phyloP scores from a whole-genome alignment of 805 yeast genomes.

The Zygoascus tannicola region DNA sequence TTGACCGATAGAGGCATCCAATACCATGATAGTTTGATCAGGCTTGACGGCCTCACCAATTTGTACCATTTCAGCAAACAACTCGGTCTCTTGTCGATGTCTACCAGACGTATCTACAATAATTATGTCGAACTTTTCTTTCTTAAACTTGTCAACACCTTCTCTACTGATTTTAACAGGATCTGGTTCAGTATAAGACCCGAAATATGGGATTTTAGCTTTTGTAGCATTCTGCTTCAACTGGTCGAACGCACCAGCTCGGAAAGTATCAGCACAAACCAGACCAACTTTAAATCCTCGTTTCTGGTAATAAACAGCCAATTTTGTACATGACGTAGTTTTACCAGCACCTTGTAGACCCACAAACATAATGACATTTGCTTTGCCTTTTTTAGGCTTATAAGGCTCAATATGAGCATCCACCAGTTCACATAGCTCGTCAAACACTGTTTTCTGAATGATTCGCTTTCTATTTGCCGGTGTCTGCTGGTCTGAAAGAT shows the following conservation, averaged over 20 bases:
- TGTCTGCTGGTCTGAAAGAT: slow-evolving; percentile 42
- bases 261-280: slow-evolving; percentile 97
- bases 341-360: slow-evolving; percentile 99
- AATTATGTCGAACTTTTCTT: slow-evolving; percentile 84
- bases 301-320: slow-evolving; percentile 89
- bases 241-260: slow-evolving; percentile 99
- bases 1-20: slow-evolving; percentile 96
- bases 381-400: slow-evolving; percentile 76
- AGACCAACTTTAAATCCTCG: slow-evolving; percentile 91
- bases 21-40: slow-evolving; percentile 94
- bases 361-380: slow-evolving; percentile 89
- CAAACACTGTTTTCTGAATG: slow-evolving; percentile 86
- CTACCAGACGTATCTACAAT: slow-evolving; percentile 98
- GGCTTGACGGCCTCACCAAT: slow-evolving; percentile 82
- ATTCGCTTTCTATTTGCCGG: slow-evolving; percentile 64
- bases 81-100: slow-evolving; percentile 87
- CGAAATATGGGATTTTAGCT: slow-evolving; percentile 89
- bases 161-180: slow-evolving; percentile 87
- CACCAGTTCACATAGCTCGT: slow-evolving; percentile 78
- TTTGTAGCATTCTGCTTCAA: slow-evolving; percentile 94
- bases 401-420: slow-evolving; percentile 55
- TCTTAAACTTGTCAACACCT: slow-evolving; percentile 86
- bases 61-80: slow-evolving; percentile 91
- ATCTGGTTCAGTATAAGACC: slow-evolving; percentile 90
- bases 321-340: slow-evolving; percentile 92